Evolutionary conservation across 176 grass and related monocot species (phyloP).

Genomic region (Oryza brachyantha): DNA sequence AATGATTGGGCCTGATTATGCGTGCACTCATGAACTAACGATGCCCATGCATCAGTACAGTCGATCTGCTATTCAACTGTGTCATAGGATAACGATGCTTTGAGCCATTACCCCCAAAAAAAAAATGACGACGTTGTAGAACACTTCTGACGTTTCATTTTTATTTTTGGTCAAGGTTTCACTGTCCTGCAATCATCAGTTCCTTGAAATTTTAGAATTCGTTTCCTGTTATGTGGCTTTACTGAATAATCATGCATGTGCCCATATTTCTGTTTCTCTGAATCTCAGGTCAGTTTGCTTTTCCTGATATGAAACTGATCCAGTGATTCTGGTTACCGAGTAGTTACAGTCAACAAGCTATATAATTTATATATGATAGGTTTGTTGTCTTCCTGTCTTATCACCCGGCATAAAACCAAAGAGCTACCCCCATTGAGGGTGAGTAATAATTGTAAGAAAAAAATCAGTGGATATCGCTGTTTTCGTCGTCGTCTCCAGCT

Average conservation of each 20-base stretch:
- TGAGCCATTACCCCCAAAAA: neutral
- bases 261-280: neutral
- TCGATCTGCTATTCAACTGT: neutral
- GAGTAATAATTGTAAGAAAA: conserved; percentile 20
- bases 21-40: neutral
- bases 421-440: conserved; percentile 7
- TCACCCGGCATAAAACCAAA: conserved; percentile 26
- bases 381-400: conserved; percentile 32
- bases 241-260: neutral
- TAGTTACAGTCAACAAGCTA: conserved; percentile 1
- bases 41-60: neutral
- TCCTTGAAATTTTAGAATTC: neutral
- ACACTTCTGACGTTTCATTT: conserved; percentile 7
- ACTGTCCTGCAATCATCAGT: neutral
- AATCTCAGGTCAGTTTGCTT: neutral
- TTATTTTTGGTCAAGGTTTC: neutral
- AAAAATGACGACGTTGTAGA: neutral
- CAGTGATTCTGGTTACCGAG: neutral
- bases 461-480: neutral
- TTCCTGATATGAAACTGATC: conserved; percentile 29
- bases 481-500: conserved; percentile 17
- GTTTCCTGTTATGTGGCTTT: neutral
- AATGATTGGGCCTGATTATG: neutral
- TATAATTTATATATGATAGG: conserved; percentile 27
- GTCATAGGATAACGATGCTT: conserved; percentile 7